Evolutionary conservation across 805 yeast genomes (phyloP).

Genomic region (Lachancea cidri): DNA sequence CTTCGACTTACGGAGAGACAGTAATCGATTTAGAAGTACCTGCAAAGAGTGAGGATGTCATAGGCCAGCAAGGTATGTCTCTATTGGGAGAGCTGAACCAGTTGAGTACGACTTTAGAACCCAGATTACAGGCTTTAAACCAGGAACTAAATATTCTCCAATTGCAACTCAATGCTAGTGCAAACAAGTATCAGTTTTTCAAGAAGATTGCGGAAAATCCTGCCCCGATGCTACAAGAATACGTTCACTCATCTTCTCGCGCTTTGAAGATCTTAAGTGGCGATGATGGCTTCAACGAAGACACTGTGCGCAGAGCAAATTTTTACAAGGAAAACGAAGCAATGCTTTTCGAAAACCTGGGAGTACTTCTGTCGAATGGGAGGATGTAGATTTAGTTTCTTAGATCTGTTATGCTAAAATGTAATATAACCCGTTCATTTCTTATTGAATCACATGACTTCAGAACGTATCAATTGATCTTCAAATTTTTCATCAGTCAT

Average conservation of each 20-base stretch:
- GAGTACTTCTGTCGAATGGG: conserved; percentile 52
- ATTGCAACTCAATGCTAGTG: conserved; percentile 47
- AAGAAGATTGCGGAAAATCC: conserved; percentile 72
- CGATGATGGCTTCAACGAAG: conserved; percentile 88
- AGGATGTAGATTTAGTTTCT: conserved; percentile 20
- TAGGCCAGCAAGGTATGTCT: conserved; percentile 28
- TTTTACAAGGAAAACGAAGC: conserved; percentile 68
- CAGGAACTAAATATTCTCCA: conserved; percentile 39
- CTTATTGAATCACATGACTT: neutral
- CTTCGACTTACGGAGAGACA: conserved; percentile 74
- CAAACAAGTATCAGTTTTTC: conserved; percentile 75
- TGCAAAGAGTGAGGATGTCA: conserved; percentile 29
- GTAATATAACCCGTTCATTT: neutral
- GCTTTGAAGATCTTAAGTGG: conserved; percentile 82
- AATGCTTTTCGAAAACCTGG: conserved; percentile 71
- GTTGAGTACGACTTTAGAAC: conserved; percentile 32
- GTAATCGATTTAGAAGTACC: conserved; percentile 72
- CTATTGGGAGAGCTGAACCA: conserved; percentile 27
- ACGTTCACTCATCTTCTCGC: conserved; percentile 76
- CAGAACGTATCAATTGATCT: neutral
- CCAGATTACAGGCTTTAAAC: conserved; percentile 39
- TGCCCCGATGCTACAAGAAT: conserved; percentile 61
- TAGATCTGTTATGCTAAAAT: neutral
- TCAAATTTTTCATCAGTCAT: conserved; percentile 7
- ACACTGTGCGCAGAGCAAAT: conserved; percentile 74